Base-by-base conservation (phyloP, 176 grass and related monocot species). In the Juncus effusus region DNA sequence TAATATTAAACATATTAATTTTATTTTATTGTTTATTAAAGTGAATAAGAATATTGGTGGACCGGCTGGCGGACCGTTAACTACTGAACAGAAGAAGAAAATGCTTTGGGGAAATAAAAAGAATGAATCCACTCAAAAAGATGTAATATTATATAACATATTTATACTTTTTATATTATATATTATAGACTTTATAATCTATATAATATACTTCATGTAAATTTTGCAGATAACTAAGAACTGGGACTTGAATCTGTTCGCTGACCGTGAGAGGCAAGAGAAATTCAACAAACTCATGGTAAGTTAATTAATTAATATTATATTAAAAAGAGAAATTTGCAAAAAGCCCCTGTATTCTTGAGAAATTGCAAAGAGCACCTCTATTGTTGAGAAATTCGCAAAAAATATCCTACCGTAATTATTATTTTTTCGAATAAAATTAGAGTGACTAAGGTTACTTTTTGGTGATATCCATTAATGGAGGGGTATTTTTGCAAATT, bases 261-360 rank as follows among this genome's bases (percentile, higher is more conserved):
- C 75, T 73, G 85, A 97, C n/a, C 82, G 67, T 7, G 88, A 97
- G 12, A 82, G 93, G 45, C 93, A 97, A 72, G 88, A 97, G 72
- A 97, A 97, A 70, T 97, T 97, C 64, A 97, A 97, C 61, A 92
- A 89, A 79, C 94, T 97, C 85, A 97, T 93, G 94, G 94, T 97
- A 83, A 86, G 75, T 78, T 66, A 54, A 63, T 9, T 47, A 47
- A 47, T 47, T 47, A 47, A 47, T 9, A 47, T 47, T 47, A 47
- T 47, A 47, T 47, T 9, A 47, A 28, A 28, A 28, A 28, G 19
- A 28, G 19, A 28, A 28, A 28, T 28, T 28, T 1, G 19, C 19
- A 28, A 28, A 28, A 28, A 28, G 19, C 19, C 19, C 19, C 19
- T 28, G 19, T 28, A 28, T 28, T 28, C 19, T 28, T 28, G 19